Evolutionary conservation across 805 yeast genomes (phyloP), one percentile per base, ranked within the genome.

Genomic region (Starmerella apis): DNA sequence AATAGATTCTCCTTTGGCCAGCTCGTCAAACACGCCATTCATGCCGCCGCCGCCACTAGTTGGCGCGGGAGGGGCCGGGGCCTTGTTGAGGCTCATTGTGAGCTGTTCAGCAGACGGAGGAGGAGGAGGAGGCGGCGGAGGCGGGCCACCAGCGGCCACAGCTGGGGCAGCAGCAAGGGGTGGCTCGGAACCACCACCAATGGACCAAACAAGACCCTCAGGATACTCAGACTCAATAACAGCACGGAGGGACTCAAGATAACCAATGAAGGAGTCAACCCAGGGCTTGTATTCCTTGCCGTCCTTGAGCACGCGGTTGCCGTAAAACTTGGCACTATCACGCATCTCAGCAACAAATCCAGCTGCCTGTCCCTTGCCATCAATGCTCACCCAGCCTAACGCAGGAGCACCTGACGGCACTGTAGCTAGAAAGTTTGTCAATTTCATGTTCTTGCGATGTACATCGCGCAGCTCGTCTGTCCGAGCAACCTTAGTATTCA

Each of bases 261-360:
- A 68, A 23, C 70, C 65, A 59, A 78, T 67, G 62, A 79, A 85
- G 14, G 66, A 61, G 54, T 80, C 78, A 35, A 83, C 95, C 97
- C 97, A 92, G 50, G 81, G 83, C 23, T 75, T 80, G 44, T 85
- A 85, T 18, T 81, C 94, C 66, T 77, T 86, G 69, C 69, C 80
- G 54, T 86, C 95, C 67, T 88, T 88, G 64, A 88, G 68, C 38
- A 90, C 81, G 59, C 95, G 78, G 68, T 92, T 88, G 10, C 94
- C 77, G 87, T 96, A 92, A 68, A 92, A 92, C 65, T 83, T 90
- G 31, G 95, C 84, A 19, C 94, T 79, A 62, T 92, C 98, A 63
- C 82, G 84, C 68, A 80, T 84, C 56, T 88, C 96, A 3, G 83
- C 77, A 50, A 92, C 75, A 56, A 73, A 76, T 8, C 60, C 60